Base-by-base conservation (phyloP, 2,329 filamentous ascomycete species). In the Colletotrichum noveboracense region DNA sequence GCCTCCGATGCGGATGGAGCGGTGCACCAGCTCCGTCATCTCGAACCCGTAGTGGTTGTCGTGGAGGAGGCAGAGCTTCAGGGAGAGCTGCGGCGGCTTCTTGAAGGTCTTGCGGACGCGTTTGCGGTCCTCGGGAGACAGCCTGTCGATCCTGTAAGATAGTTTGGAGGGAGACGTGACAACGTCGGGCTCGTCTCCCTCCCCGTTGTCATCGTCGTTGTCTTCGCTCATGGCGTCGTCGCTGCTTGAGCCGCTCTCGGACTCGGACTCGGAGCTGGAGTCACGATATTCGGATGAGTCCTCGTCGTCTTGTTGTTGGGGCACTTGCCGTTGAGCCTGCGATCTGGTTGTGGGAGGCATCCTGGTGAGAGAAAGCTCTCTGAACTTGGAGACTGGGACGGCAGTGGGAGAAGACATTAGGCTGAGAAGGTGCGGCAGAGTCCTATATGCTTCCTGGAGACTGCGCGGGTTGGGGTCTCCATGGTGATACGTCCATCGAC, bases 1-100 rank as follows among this genome's bases (percentile, higher is more conserved):
- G 3, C 85, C 83, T 3, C 87, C 87, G 34, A 90, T 89, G 55
- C 89, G 86, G 56, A 91, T 85, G 21, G 88, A 89, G 13, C 88
- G 87, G 16, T 88, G 88, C 30, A 89, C 88, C 4, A 88, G 82
- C 80, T 91, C 90, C 6, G 88, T 88, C 83, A 92, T 86, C 78
- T 91, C 86, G 75, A 91, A 91, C 64, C 89, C 88, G 72, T 89
- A 91, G 24, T 88, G 87, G 75, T 88, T 79, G 28, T 86, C 85
- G 58, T 87, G 84, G 55, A 86, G 84, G 26, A 87, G 86, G 74
- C 89, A 91, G 70, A 86, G 86, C 77, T 90, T 86, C 8, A 91
- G 81, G 0, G 86, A 83, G 74, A 92, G 86, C 74, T 85, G 85
- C 4, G 89, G 88, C 0, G 89, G 86, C 13, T 89, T 86, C 36